These are phyloP conservation scores for Selenicereus undatus DNA, from an alignment of 148 eudicot genomes.

Conservation along the genomic window DNA sequence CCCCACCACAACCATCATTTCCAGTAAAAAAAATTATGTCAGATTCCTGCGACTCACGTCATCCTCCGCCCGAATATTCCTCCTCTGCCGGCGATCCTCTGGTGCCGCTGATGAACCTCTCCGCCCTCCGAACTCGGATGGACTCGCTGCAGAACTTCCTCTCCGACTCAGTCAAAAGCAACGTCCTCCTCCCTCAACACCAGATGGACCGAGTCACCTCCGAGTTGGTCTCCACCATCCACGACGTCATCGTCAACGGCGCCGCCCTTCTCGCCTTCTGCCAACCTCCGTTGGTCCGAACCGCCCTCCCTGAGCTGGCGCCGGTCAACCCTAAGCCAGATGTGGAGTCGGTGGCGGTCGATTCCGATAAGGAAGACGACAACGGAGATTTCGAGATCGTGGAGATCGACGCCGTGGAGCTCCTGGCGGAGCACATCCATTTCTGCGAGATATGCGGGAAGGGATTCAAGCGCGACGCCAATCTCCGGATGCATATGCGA, in stretches of 20 bases:
- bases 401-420: constrained; percentile 65
- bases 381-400: constrained; percentile 42
- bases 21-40: constrained; percentile 9
- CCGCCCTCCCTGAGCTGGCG: neutral
- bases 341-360: constrained; percentile 12
- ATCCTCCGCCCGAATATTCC: neutral
- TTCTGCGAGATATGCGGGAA: constrained; percentile 71
- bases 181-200: constrained; percentile 30
- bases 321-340: constrained; percentile 23
- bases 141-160: constrained; percentile 59
- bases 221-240: constrained; percentile 68
- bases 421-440: constrained; percentile 70
- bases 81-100: neutral
- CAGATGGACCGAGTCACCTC: constrained; percentile 45
- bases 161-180: constrained; percentile 43
- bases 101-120: constrained; percentile 51
- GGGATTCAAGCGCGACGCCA: constrained; percentile 69
- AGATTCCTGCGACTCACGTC: constrained; percentile 14
- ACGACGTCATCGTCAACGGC: constrained; percentile 56
- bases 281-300: neutral
- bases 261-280: constrained; percentile 50
- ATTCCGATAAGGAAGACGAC: constrained; percentile 19
- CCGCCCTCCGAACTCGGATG: constrained; percentile 41
- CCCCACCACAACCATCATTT: neutral
- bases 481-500: constrained; percentile 70